A percentile compares a stretch with the other conserved stretches of the same genome.
These are phyloP conservation scores for Echeveria elegans DNA, from an alignment of 164 flowering plant genomes.

Conservation along the genomic window DNA sequence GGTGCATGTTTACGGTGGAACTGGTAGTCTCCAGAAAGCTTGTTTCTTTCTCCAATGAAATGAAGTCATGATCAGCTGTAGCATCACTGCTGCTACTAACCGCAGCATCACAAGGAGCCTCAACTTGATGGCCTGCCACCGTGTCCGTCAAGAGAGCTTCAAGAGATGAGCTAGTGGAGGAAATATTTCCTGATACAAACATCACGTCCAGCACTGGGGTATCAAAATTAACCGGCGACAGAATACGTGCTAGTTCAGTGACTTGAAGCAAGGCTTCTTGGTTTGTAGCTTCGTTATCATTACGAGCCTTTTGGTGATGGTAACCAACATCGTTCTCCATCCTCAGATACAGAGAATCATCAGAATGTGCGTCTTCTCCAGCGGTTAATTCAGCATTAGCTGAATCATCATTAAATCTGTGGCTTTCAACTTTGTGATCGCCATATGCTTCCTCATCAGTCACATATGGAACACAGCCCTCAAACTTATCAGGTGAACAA, in stretches of 20 bases:
- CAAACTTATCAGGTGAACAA: background rate
- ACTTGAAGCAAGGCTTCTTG: constrained; percentile 16
- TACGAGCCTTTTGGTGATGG: constrained; percentile 2
- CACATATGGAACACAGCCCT: background rate
- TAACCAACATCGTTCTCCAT: background rate
- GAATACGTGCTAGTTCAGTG: constrained; percentile 12
- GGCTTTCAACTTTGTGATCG: background rate
- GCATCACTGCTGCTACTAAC: constrained; percentile 8
- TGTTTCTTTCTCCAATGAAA: constrained; percentile 19
- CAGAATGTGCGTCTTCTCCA: background rate
- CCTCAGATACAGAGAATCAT: background rate
- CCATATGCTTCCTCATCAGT: background rate
- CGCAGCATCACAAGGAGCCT: constrained; percentile 12
- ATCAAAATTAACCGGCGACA: constrained; percentile 36
- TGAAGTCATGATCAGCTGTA: constrained; percentile 4
- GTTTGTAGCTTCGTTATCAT: background rate
- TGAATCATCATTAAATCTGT: background rate
- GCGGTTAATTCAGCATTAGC: background rate
- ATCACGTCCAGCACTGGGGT: constrained; percentile 55
- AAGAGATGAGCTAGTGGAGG: constrained; percentile 18
- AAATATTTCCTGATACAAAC: constrained; percentile 24
- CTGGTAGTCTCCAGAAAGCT: constrained; percentile 11
- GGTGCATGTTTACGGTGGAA: constrained; percentile 22
- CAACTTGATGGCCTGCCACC: constrained; percentile 10
- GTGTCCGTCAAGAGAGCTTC: constrained; percentile 39